Percentiles rank a stretch among this genome's conserved stretches.
Evolutionary conservation across 257 asterid species (phyloP).

Genomic region (Parsonsia alboflavescens): DNA sequence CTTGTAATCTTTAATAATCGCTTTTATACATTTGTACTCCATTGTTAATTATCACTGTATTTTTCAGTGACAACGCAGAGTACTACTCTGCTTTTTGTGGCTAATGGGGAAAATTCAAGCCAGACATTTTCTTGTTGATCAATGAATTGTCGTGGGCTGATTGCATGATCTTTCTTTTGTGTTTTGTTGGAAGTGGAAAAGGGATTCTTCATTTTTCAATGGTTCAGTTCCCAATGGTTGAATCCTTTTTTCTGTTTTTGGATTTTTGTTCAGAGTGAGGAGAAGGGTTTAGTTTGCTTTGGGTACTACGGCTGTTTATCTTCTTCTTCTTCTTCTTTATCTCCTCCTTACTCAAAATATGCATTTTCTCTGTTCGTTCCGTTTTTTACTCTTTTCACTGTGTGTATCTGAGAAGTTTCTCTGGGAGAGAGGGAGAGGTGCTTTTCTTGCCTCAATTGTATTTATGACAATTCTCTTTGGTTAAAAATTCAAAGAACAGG

Average conservation of each 20-base stretch:
- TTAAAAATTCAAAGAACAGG: conserved; percentile 14
- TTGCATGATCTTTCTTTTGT: background rate
- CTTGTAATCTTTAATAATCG: background rate
- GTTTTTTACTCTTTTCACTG: background rate
- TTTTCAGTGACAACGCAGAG: too few species aligned
- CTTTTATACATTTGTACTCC: background rate
- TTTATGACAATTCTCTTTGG: conserved; percentile 10
- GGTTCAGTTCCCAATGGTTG: conserved; percentile 21
- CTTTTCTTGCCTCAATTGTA: conserved; percentile 17
- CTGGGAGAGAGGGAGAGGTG: conserved; percentile 17
- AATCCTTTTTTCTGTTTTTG: conserved; percentile 5
- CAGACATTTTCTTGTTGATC: conserved; percentile 1
- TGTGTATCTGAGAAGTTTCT: conserved; percentile 11
- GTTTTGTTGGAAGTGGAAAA: conserved; percentile 13
- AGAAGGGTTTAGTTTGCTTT: conserved; percentile 7
- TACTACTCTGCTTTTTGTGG: background rate
- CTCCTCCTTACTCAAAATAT: background rate
- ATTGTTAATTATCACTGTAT: background rate
- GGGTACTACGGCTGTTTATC: conserved; percentile 6
- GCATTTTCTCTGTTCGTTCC: conserved; percentile 1
- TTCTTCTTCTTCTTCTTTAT: conserved; percentile 6
- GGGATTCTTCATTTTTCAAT: background rate
- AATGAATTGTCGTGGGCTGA: conserved; percentile 12
- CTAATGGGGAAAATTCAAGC: background rate
- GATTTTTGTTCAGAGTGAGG: conserved; percentile 10